Evolutionary conservation across 495 filamentous ascomycete species (phyloP).

Genomic region (Aspergillus haitiensis): DNA sequence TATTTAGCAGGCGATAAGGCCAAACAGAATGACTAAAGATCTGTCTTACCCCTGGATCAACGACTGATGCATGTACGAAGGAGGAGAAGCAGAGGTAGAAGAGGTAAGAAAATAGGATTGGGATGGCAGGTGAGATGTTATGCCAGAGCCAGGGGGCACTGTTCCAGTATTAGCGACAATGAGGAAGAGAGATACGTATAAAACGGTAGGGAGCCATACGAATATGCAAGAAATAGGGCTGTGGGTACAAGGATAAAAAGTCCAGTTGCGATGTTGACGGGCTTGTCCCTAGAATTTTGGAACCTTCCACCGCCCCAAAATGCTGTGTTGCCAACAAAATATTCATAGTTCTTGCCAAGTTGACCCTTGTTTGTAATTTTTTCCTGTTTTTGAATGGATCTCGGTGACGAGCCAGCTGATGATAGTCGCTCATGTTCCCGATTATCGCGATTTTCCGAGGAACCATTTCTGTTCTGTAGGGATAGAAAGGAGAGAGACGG

Average conservation of each 20-base stretch:
- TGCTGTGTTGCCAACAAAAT: conserved; percentile 87
- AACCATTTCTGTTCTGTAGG: conserved; percentile 51
- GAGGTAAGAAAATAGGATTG: conserved; percentile 85
- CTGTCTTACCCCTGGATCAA: conserved; percentile 81
- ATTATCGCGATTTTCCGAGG: conserved; percentile 50
- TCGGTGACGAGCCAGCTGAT: conserved; percentile 72
- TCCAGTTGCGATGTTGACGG: conserved; percentile 89
- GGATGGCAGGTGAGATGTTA: conserved; percentile 88
- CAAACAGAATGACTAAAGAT: conserved; percentile 20
- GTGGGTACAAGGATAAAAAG: conserved; percentile 73
- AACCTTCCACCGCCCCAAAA: conserved; percentile 84
- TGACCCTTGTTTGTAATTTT: conserved; percentile 28
- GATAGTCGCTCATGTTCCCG: conserved; percentile 73
- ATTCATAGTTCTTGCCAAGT: conserved; percentile 77
- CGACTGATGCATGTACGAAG: conserved; percentile 85
- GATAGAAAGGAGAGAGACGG: conserved; percentile 71
- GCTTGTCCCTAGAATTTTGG: conserved; percentile 83
- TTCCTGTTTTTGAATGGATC: conserved; percentile 36
- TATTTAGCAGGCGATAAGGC: conserved; percentile 17
- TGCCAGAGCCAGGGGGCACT: conserved; percentile 85
- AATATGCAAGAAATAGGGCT: conserved; percentile 81
- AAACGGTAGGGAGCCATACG: conserved; percentile 45
- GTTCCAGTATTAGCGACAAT: conserved; percentile 24
- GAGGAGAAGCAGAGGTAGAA: conserved; percentile 90
- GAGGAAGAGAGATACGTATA: background rate